These are phyloP conservation scores for Neofusicoccum sp. DNA, from an alignment of 2,329 filamentous ascomycete genomes.

Conservation along the genomic window DNA sequence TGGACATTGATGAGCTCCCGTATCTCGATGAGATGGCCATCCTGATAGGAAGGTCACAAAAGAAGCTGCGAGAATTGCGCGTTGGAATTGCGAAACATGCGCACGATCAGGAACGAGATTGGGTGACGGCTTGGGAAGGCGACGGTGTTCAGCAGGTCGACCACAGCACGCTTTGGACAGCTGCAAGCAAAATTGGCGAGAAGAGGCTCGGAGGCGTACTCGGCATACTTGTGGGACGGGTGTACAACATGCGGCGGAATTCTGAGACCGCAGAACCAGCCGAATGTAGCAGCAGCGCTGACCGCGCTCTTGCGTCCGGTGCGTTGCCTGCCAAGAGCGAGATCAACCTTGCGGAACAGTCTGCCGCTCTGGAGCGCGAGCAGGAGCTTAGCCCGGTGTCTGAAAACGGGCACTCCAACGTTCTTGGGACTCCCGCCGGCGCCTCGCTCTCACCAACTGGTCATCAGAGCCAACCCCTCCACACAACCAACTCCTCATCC, in stretches of 20 bases:
- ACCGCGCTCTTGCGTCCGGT: not conserved
- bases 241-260: slow-evolving; percentile 57
- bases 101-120: slow-evolving; percentile 53
- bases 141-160: slow-evolving; percentile 63
- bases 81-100: slow-evolving; percentile 62
- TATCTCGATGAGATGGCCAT: slow-evolving; percentile 82
- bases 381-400: not conserved
- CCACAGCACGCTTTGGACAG: slow-evolving; percentile 56
- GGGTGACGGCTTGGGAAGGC: slow-evolving; percentile 63
- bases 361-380: slow-evolving; percentile 7
- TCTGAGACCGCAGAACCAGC: slow-evolving; percentile 23
- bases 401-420: not conserved
- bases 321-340: slow-evolving; percentile 15
- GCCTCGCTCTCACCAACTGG: not conserved
- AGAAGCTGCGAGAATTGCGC: slow-evolving; percentile 66
- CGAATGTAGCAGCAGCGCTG: not conserved
- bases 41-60: slow-evolving; percentile 68
- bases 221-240: slow-evolving; percentile 64
- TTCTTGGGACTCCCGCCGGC: not conserved
- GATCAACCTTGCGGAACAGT: slow-evolving; percentile 8
- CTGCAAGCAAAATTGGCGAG: slow-evolving; percentile 53
- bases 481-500: not conserved
- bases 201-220: slow-evolving; percentile 66
- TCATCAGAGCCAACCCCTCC: not conserved
- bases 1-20: slow-evolving; percentile 79